Conservation (phyloP, 257 asterid species). For the Plantago major region DNA sequence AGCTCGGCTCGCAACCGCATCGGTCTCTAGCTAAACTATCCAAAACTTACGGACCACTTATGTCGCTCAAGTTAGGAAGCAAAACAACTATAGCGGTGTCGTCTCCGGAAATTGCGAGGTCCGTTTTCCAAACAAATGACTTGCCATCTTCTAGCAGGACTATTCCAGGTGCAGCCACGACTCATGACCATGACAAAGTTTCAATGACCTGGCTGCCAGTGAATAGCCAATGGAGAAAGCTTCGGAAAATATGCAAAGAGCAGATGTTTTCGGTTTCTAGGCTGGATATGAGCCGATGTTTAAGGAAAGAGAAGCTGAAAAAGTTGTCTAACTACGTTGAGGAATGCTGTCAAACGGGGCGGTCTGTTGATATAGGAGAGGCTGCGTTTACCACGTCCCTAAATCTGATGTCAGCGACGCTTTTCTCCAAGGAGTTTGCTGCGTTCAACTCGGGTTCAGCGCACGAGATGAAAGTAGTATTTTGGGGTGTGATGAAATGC, state of each 20-base stretch:
- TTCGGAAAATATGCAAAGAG: slow-evolving; percentile 7
- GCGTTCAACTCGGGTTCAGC: slow-evolving; percentile 14
- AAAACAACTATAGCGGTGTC: slow-evolving; percentile 3
- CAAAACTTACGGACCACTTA: slow-evolving; percentile 3
- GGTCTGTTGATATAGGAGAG: slow-evolving; percentile 13
- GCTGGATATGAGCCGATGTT: slow-evolving; percentile 5
- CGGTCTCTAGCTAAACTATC: neutral
- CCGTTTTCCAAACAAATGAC: neutral
- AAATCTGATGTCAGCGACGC: slow-evolving; percentile 14
- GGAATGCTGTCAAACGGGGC: slow-evolving; percentile 2
- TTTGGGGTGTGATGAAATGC: slow-evolving; percentile 1
- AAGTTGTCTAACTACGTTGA: slow-evolving; percentile 7
- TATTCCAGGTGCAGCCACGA: neutral
- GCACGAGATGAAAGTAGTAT: slow-evolving; percentile 13
- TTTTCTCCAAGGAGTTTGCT: slow-evolving; percentile 16
- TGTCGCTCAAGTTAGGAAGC: slow-evolving; percentile 7
- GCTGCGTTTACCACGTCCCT: slow-evolving; percentile 20
- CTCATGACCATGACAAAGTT: neutral
- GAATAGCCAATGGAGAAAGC: neutral
- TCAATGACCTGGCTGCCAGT: neutral
- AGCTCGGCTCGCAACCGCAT: neutral
- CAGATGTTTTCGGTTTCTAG: slow-evolving; percentile 4
- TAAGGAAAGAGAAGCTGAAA: slow-evolving; percentile 11
- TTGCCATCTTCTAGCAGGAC: neutral
- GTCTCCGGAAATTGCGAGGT: neutral